Percentiles rank a stretch among this genome's conserved stretches.
phyloP scores from a whole-genome alignment of 140 eudicot genomes.

The Erigeron philadelphicus region DNA sequence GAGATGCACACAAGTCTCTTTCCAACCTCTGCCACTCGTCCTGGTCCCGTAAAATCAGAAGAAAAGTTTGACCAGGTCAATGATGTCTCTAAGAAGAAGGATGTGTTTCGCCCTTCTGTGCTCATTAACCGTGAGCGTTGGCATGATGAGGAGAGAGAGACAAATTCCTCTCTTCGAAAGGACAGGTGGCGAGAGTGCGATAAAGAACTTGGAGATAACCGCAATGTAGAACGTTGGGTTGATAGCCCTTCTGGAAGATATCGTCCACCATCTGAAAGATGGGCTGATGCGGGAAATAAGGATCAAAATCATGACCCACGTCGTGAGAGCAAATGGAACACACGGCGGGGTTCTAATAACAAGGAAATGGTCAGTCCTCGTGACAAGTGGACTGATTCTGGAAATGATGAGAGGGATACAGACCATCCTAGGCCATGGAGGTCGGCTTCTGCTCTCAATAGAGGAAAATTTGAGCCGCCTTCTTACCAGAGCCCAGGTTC shows the following conservation, averaged over 20 bases:
- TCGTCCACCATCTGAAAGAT: constrained; percentile 54
- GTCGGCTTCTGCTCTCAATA: constrained; percentile 49
- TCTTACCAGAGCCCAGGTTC: constrained; percentile 43
- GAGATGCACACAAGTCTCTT: constrained; percentile 47
- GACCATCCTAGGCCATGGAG: constrained; percentile 89
- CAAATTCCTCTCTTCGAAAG: constrained; percentile 50
- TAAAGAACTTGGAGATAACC: constrained; percentile 55
- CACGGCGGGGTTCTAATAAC: constrained; percentile 82
- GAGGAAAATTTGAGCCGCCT: constrained; percentile 63
- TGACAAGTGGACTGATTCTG: constrained; percentile 48
- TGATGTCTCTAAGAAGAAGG: constrained; percentile 68
- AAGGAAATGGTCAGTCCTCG: constrained; percentile 50
- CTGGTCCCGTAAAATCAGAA: constrained; percentile 43
- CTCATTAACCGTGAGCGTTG: constrained; percentile 82
- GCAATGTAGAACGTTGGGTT: constrained; percentile 65
- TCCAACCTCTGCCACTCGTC: constrained; percentile 38
- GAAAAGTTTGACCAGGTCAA: constrained; percentile 42
- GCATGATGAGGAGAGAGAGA: constrained; percentile 97
- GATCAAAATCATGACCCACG: constrained; percentile 64
- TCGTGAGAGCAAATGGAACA: constrained; percentile 87
- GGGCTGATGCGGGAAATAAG: constrained; percentile 59
- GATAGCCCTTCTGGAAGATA: constrained; percentile 55
- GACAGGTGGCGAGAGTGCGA: constrained; percentile 93
- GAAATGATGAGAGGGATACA: constrained; percentile 67
- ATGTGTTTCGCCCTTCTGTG: constrained; percentile 78